These are phyloP conservation scores for Phaeotremella fagi DNA, from an alignment of 768 basidiomycete species.

Conservation along the genomic window DNA sequence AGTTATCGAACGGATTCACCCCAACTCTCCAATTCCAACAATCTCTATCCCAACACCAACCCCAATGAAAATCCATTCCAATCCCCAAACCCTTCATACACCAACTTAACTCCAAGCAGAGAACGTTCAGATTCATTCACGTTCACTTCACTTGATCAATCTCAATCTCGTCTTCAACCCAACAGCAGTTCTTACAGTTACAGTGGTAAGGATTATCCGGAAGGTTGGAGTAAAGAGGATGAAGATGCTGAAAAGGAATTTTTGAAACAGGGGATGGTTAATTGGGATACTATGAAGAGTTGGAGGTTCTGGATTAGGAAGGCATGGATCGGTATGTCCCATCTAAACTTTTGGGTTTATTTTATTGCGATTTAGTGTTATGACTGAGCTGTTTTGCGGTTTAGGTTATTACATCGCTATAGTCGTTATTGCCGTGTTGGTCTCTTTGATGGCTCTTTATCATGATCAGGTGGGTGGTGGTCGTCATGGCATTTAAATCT, in stretches of 20 bases:
- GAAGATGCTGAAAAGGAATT: slow-evolving; percentile 39
- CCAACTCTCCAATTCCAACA: neutral
- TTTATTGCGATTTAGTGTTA: no score
- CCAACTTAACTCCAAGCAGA: no score
- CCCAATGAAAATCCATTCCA: no score
- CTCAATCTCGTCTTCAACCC: neutral
- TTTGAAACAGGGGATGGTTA: slow-evolving; percentile 38
- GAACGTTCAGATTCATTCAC: no score
- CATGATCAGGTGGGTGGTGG: slow-evolving; percentile 37
- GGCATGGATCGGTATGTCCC: slow-evolving; percentile 42
- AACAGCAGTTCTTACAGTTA: slow-evolving; percentile 5
- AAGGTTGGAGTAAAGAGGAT: slow-evolving; percentile 32
- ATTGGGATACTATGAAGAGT: slow-evolving; percentile 37
- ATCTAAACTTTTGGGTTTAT: neutral
- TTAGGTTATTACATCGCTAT: slow-evolving; percentile 29
- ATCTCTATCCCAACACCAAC: neutral
- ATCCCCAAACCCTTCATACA: neutral
- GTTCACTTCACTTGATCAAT: slow-evolving; percentile 1
- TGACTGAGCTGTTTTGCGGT: neutral
- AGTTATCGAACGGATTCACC: slow-evolving; percentile 15
- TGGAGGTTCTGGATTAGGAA: slow-evolving; percentile 47
- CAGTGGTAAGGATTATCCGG: slow-evolving; percentile 13
- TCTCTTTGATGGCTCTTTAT: slow-evolving; percentile 34
- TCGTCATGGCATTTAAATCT: no score
- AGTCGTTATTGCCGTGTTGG: slow-evolving; percentile 26